phyloP scores from a whole-genome alignment of 2,329 filamentous ascomycete genomes.

The Sclerotinia spermophila region DNA sequence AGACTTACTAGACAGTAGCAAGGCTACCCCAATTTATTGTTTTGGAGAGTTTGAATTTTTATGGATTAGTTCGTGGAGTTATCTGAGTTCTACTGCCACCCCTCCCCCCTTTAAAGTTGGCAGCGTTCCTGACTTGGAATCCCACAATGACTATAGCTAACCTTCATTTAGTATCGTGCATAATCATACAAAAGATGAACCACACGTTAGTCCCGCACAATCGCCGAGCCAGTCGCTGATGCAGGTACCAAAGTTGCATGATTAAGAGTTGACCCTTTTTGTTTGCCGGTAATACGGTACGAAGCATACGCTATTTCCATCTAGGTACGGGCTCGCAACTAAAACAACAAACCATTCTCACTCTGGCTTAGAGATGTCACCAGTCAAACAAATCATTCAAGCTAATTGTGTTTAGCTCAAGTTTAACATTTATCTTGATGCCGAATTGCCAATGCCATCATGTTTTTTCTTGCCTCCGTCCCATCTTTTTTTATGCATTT shows the following conservation, averaged over 20 bases:
- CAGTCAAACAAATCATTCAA: neutral
- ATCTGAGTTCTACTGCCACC: constrained; percentile 4
- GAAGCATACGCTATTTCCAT: neutral
- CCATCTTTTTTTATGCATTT: constrained; percentile 11
- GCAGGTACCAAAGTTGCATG: constrained; percentile 12
- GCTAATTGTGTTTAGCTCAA: neutral
- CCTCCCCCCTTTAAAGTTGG: neutral
- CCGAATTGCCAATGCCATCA: constrained; percentile 1
- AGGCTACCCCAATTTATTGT: neutral
- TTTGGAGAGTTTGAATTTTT: neutral
- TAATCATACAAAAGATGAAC: constrained; percentile 12
- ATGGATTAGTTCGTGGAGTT: neutral
- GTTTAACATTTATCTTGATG: neutral
- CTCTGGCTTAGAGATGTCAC: constrained; percentile 1
- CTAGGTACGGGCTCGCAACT: constrained; percentile 15
- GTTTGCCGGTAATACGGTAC: constrained; percentile 13
- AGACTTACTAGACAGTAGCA: neutral
- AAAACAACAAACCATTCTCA: neutral
- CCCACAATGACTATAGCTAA: neutral
- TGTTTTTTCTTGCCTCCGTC: neutral
- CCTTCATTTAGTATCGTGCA: neutral
- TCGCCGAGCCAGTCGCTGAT: constrained; percentile 8
- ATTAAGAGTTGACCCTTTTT: constrained; percentile 14
- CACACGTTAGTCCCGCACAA: constrained; percentile 10
- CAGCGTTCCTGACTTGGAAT: constrained; percentile 15